A percentile compares a stretch with the other conserved stretches of the same genome.
Conservation (phyloP, 352 stramenopile species). For the Phytophthora tubulina region DNA sequence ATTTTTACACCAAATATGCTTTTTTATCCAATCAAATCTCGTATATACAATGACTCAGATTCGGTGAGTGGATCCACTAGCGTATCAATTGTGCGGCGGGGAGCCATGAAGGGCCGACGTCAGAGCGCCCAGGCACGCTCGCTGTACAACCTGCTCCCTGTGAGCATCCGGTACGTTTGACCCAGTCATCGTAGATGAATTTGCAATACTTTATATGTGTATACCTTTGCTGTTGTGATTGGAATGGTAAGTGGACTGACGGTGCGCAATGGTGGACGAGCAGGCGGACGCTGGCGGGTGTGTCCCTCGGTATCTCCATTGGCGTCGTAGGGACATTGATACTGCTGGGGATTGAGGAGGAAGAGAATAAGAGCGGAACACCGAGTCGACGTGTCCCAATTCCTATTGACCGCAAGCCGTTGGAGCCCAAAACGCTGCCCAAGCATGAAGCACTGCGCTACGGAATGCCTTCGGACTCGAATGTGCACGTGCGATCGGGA, state of each 20-base stretch:
- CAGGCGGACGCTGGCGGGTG: conserved; percentile 53
- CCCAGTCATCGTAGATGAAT: not conserved
- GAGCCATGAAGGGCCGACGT: conserved; percentile 43
- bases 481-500: conserved; percentile 77
- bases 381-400: conserved; percentile 19
- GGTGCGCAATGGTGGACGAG: conserved; percentile 10
- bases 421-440: conserved; percentile 27
- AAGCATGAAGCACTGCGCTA: conserved; percentile 82
- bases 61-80: conserved; percentile 23
- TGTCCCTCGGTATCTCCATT: conserved; percentile 64
- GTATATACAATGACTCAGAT: conserved; percentile 6
- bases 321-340: conserved; percentile 56
- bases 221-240: not conserved
- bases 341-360: conserved; percentile 44
- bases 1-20: conserved; percentile 16
- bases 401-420: conserved; percentile 20
- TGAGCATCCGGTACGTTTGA: conserved; percentile 44
- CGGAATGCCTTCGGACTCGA: conserved; percentile 68
- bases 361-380: conserved; percentile 18
- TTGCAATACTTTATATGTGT: conserved; percentile 3
- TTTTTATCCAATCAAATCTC: conserved; percentile 25
- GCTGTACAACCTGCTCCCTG: conserved; percentile 43
- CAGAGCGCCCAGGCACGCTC: conserved; percentile 27
- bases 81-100: conserved; percentile 14
- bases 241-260: conserved; percentile 22